These are phyloP conservation scores for Teunomyces stri DNA, from an alignment of 805 yeast genomes.

Conservation along the genomic window DNA sequence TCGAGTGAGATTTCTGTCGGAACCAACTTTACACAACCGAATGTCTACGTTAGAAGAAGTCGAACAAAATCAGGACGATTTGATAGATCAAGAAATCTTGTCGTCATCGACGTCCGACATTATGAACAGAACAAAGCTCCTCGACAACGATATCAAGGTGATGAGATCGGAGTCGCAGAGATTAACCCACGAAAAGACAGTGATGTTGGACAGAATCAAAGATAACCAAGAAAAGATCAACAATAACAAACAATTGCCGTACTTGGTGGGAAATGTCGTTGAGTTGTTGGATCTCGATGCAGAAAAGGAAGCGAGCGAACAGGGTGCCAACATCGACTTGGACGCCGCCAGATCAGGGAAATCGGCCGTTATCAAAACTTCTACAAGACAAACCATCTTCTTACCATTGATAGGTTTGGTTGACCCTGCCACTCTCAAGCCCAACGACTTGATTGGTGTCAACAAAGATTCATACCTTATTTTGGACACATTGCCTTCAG, in stretches of 20 bases:
- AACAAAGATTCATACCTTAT: slow-evolving; percentile 94
- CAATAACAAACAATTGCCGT: slow-evolving; percentile 93
- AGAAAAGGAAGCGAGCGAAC: slow-evolving; percentile 77
- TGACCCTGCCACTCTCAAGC: slow-evolving; percentile 85
- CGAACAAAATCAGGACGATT: slow-evolving; percentile 49
- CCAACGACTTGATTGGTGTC: slow-evolving; percentile 97
- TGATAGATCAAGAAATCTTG: slow-evolving; percentile 79
- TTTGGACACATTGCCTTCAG: slow-evolving; percentile 92
- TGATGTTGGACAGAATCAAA: slow-evolving; percentile 89
- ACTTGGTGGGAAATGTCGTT: slow-evolving; percentile 93
- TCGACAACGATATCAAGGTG: slow-evolving; percentile 94
- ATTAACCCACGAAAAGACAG: slow-evolving; percentile 85
- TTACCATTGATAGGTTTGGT: slow-evolving; percentile 94
- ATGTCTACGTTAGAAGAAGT: slow-evolving; percentile 89
- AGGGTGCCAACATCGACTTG: slow-evolving; percentile 92
- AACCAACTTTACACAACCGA: not conserved
- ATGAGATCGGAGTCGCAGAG: slow-evolving; percentile 91
- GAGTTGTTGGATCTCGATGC: slow-evolving; percentile 87
- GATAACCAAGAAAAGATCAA: slow-evolving; percentile 95
- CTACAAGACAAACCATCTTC: slow-evolving; percentile 96
- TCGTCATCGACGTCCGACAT: slow-evolving; percentile 78
- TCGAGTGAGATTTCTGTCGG: not conserved
- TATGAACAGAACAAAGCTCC: slow-evolving; percentile 76
- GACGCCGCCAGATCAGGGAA: slow-evolving; percentile 91
- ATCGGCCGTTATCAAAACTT: slow-evolving; percentile 97